Conservation (phyloP, 1,284 basidiomycete species). For the Uromyces viciae-fabae region DNA sequence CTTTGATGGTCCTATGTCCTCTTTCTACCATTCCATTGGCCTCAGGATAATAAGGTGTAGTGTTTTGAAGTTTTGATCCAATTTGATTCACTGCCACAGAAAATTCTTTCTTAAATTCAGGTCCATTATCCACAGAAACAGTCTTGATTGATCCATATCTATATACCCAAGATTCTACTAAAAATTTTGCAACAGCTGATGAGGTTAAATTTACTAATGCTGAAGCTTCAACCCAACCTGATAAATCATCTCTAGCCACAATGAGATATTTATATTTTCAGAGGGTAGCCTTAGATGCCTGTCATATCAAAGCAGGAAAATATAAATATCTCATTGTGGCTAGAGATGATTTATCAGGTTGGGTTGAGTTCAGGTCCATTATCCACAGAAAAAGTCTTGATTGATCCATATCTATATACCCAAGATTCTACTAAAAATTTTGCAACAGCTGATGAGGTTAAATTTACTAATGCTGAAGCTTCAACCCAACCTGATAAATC, state of each 20-base stretch:
- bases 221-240: too few relatives aligned
- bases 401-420: slow-evolving; percentile 21
- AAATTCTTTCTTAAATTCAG: background rate
- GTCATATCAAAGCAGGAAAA: too few relatives aligned
- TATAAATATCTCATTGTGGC: background rate
- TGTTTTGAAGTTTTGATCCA: too few relatives aligned
- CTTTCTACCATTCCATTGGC: slow-evolving; percentile 13
- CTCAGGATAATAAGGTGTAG: slow-evolving; percentile 25
- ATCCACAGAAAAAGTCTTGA: background rate
- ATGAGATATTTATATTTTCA: too few relatives aligned
- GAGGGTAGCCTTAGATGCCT: too few relatives aligned
- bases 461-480: background rate
- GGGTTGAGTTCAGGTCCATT: background rate
- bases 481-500: slow-evolving; percentile 40
- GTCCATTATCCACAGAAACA: background rate
- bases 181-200: background rate
- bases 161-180: background rate
- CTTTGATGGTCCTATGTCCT: slow-evolving; percentile 6
- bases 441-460: background rate
- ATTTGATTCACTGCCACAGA: background rate
- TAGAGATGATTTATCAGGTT: background rate
- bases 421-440: background rate
- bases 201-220: background rate
- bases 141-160: background rate
- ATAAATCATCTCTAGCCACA: too few relatives aligned